Percentiles rank a stretch among this genome's conserved stretches.
phyloP scores from a whole-genome alignment of 148 eudicot species.

The Fallopia convolvulus region DNA sequence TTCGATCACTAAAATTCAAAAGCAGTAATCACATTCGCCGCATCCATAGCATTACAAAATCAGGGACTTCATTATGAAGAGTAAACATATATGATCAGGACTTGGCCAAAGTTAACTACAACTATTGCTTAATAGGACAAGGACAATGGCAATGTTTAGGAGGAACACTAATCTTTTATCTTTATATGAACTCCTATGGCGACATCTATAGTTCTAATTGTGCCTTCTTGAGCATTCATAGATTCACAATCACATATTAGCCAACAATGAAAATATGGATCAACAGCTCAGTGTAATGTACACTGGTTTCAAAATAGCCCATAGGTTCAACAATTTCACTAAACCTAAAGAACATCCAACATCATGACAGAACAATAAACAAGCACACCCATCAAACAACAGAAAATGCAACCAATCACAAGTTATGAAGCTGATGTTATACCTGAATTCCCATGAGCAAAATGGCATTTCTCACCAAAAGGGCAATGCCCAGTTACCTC shows the following conservation, averaged over 20 bases:
- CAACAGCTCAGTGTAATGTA: neutral
- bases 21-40: neutral
- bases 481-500: slow-evolving; percentile 70
- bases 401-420: neutral
- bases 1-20: neutral
- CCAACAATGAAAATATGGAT: neutral
- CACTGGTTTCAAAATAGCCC: neutral
- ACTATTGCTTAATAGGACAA: neutral
- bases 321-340: neutral
- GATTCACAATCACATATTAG: neutral
- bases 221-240: neutral
- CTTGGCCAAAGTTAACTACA: neutral
- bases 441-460: slow-evolving; percentile 88
- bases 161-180: neutral
- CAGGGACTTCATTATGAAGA: neutral
- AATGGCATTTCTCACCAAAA: slow-evolving; percentile 77
- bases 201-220: no score
- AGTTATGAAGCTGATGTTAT: neutral
- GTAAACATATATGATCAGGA: neutral
- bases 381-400: neutral
- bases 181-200: neutral
- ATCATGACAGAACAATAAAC: neutral
- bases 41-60: neutral
- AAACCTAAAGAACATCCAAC: neutral
- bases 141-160: neutral